Conservation (phyloP, 176 grass and related monocot species). For the Hyparrhenia diplandra region DNA sequence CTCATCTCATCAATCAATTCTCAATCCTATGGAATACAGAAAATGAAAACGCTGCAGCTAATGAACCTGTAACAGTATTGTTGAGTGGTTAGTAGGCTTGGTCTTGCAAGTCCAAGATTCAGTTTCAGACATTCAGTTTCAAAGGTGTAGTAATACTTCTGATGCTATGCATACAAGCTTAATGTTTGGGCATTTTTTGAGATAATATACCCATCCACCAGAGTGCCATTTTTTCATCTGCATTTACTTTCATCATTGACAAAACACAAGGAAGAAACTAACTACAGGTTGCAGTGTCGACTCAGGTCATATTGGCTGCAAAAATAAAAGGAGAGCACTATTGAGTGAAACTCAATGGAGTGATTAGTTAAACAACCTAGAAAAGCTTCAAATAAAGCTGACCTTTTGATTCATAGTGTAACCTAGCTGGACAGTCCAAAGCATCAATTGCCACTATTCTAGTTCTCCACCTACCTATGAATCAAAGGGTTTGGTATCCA, state of each 20-base stretch:
- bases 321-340: too few relatives aligned
- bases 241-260: background rate
- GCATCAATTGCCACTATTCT: conserved; percentile 90
- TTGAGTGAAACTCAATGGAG: background rate
- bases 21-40: too few relatives aligned
- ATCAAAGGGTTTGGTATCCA: conserved; percentile 77
- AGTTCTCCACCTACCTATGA: conserved; percentile 62
- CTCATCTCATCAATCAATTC: too few relatives aligned
- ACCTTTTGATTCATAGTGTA: conserved; percentile 67
- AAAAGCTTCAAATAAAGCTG: conserved; percentile 34
- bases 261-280: background rate
- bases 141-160: background rate
- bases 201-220: conserved; percentile 1
- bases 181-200: background rate
- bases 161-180: background rate
- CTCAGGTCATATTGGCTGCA: too few relatives aligned
- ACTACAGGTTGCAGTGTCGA: background rate
- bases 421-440: conserved; percentile 52
- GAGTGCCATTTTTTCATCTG: background rate
- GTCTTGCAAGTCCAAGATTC: too few relatives aligned
- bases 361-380: conserved; percentile 34
- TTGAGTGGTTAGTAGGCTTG: too few relatives aligned
- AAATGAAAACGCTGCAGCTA: too few relatives aligned
- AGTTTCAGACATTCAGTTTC: too few relatives aligned
- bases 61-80: too few relatives aligned